Evolutionary conservation across 2,329 filamentous ascomycete genomes (phyloP), one percentile per base, ranked within the genome.

Genomic region (Fonsecaea erecta): DNA sequence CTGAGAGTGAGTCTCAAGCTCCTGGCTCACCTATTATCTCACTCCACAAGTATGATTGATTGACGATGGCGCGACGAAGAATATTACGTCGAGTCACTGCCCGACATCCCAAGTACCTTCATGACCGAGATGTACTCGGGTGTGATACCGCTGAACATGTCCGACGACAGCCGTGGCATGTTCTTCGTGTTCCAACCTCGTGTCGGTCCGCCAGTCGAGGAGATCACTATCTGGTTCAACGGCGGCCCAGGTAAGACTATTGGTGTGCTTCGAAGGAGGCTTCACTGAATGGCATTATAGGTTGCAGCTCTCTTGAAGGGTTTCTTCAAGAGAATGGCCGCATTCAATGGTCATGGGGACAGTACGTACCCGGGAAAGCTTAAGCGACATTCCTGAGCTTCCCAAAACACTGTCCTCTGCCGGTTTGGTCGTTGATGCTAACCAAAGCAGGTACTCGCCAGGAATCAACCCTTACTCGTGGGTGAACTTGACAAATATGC

Each of bases 401-500:
- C 4, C 35, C 14, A 14, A 40, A 37, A 16, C 35, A 40, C 35
- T 40, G 12, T n/a, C 35, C 14, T 6, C 7, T 4, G 35, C 12
- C 35, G 16, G 5, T 16, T 3, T 16, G 14, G 12, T 40, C 6
- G 12, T 40, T 40, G 12, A 18, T 40, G 35, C 35, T 40, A 40
- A 40, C 5, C 16, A 40, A 40, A 40, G 35, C 35, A 40, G 35
- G 16, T 40, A 40, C 14, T 66, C 24, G 52, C 74, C 70, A 61
- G 71, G 68, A 28, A 69, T 63, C 66, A 77, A 71, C 64, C 70
- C 60, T 1, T 77, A 74, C 34, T 68, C 70, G 2, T 77, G 74
- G 75, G 71, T 71, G 18, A 78, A 79, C 57, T 64, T 80, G 43
- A 81, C 79, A 2, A 81, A 81, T 64, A 74, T 81, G 30, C 73